These are phyloP conservation scores for Ascodesmis nigricans DNA, from an alignment of 495 filamentous ascomycete genomes.

Conservation along the genomic window DNA sequence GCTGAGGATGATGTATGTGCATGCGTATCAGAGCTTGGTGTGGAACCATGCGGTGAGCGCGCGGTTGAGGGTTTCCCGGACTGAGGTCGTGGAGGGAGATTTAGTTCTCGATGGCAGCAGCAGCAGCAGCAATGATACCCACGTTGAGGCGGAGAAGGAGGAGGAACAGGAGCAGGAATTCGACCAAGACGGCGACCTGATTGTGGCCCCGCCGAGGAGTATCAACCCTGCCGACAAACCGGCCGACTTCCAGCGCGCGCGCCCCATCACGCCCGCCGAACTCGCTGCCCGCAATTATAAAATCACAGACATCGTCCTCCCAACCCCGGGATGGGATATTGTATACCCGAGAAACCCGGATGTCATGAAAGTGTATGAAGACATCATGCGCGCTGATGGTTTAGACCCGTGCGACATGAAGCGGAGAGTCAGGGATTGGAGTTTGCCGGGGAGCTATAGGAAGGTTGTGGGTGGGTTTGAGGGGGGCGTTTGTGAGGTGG, in stretches of 20 bases:
- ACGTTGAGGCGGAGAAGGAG: constrained; percentile 18
- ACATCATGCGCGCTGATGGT: constrained; percentile 66
- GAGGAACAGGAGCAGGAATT: constrained; percentile 23
- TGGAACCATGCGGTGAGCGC: constrained; percentile 72
- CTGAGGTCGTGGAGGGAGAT: constrained; percentile 60
- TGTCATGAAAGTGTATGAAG: constrained; percentile 56
- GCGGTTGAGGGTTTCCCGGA: constrained; percentile 46
- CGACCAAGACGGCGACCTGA: constrained; percentile 47
- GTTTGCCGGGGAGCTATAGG: constrained; percentile 71
- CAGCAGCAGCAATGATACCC: constrained; percentile 6
- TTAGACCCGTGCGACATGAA: constrained; percentile 77
- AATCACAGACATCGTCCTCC: constrained; percentile 82
- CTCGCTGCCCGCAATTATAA: constrained; percentile 53
- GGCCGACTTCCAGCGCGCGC: constrained; percentile 49
- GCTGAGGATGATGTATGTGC: constrained; percentile 79
- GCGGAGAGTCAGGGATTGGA: constrained; percentile 60
- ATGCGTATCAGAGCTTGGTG: constrained; percentile 83
- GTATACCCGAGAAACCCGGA: constrained; percentile 54
- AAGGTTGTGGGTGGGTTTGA: constrained; percentile 54
- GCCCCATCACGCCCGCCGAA: constrained; percentile 51
- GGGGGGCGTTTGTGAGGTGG: constrained; percentile 29
- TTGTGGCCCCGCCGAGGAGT: constrained; percentile 20
- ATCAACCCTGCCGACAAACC: constrained; percentile 29
- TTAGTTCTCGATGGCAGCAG: constrained; percentile 42
- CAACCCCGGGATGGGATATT: constrained; percentile 79